Evolutionary conservation across 2,329 filamentous ascomycete genomes (phyloP).

Genomic region (Tolypocladium paradoxum): DNA sequence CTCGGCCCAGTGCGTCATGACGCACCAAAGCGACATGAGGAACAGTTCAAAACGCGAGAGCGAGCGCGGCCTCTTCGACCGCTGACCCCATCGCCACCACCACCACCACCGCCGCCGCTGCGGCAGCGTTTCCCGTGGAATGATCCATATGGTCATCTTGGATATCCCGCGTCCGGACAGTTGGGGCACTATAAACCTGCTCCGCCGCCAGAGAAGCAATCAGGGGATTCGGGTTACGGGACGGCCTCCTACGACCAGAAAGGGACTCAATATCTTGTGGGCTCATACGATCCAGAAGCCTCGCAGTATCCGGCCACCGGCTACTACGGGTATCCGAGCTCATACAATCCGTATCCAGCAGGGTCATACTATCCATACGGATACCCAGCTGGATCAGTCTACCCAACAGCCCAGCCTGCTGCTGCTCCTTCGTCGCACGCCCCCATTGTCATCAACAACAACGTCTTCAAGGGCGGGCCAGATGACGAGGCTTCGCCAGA

Average conservation of each 20-base stretch:
- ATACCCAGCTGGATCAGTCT: neutral
- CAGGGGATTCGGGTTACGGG: neutral
- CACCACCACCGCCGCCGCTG: neutral
- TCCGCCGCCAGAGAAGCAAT: neutral
- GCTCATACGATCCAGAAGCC: neutral
- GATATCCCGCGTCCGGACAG: neutral
- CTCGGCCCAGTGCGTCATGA: neutral
- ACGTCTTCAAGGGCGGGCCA: neutral
- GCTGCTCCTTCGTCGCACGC: neutral
- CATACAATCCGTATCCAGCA: neutral
- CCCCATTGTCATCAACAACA: neutral
- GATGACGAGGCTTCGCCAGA: neutral
- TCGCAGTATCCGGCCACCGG: neutral
- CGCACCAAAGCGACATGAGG: neutral
- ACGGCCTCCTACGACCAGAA: neutral
- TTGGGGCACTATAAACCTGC: neutral
- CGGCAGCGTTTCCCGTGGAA: neutral
- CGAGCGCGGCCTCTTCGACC: neutral
- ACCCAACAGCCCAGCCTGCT: neutral
- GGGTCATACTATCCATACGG: neutral
- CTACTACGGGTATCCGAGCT: neutral
- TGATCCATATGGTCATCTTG: neutral
- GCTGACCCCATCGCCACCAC: neutral
- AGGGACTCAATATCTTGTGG: neutral
- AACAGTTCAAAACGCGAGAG: neutral